These are phyloP conservation scores for Sporisorium exsertum DNA, from an alignment of 1,284 basidiomycete genomes.

Conservation along the genomic window DNA sequence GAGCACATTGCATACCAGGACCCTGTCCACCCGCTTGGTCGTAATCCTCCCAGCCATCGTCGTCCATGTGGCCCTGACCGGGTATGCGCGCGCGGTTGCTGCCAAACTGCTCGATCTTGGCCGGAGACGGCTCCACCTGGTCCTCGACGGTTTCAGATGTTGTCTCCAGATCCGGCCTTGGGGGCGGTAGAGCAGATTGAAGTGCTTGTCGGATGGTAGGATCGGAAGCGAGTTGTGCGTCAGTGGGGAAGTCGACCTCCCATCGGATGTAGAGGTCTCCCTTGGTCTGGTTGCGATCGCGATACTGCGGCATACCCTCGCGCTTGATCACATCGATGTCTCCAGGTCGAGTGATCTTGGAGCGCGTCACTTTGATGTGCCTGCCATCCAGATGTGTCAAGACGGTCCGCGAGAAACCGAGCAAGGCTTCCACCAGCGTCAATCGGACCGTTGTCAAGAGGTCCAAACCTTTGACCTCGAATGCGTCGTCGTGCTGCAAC, in stretches of 20 bases:
- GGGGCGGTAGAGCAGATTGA: constrained; percentile 47
- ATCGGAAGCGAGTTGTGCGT: constrained; percentile 45
- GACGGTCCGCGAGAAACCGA: constrained; percentile 63
- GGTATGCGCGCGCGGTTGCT: constrained; percentile 43
- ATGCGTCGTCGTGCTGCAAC: constrained; percentile 78
- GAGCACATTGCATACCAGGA: constrained; percentile 61
- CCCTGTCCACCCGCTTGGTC: constrained; percentile 47
- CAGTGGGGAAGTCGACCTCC: constrained; percentile 64
- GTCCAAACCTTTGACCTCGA: constrained; percentile 83
- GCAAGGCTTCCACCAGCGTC: constrained; percentile 57
- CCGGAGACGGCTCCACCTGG: constrained; percentile 32
- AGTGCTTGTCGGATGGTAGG: constrained; percentile 36
- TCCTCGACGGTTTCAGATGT: constrained; percentile 42
- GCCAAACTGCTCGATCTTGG: constrained; percentile 49
- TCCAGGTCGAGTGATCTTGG: constrained; percentile 57
- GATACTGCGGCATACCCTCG: constrained; percentile 64
- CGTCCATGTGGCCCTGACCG: constrained; percentile 44
- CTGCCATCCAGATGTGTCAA: constrained; percentile 67
- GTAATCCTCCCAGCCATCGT: constrained; percentile 51
- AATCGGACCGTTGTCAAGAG: constrained; percentile 77
- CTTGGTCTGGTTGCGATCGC: constrained; percentile 41
- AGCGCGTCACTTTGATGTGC: constrained; percentile 50
- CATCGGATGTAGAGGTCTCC: constrained; percentile 63
- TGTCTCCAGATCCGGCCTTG: constrained; percentile 43
- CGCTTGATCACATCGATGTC: constrained; percentile 59